Conservation (phyloP, 192 early-diverging fungal genomes). For the Podila horticola region DNA sequence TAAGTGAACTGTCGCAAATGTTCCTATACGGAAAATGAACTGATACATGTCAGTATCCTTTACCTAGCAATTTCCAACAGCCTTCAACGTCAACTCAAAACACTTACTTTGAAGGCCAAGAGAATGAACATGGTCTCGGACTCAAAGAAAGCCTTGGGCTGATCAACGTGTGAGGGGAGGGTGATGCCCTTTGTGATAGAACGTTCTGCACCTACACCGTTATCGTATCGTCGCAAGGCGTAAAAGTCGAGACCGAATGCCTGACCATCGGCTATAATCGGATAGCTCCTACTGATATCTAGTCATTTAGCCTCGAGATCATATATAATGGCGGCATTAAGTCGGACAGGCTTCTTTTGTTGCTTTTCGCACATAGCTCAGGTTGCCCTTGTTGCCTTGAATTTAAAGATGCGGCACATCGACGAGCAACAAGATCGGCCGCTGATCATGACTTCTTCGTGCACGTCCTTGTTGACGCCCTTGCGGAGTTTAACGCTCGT, state of each 20-base stretch:
- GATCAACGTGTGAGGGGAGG: not conserved
- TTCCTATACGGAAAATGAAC: no score
- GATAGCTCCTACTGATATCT: slow-evolving; percentile 11
- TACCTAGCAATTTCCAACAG: no score
- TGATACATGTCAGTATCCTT: no score
- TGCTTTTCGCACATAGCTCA: slow-evolving; percentile 17
- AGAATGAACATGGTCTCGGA: no score
- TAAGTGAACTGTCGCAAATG: no score
- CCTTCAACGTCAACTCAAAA: no score
- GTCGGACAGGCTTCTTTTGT: slow-evolving; percentile 9
- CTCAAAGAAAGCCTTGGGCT: no score
- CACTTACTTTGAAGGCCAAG: no score
- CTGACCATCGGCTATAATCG: slow-evolving; percentile 9
- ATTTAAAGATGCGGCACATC: slow-evolving; percentile 20
- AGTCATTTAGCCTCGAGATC: slow-evolving; percentile 1
- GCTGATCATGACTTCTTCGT: no score
- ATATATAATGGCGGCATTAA: slow-evolving; percentile 15
- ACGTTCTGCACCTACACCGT: slow-evolving; percentile 6
- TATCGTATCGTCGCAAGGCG: slow-evolving; percentile 12
- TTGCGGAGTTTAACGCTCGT: no score
- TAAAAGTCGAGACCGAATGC: slow-evolving; percentile 10
- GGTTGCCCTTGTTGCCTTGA: slow-evolving; percentile 9
- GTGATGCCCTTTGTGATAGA: slow-evolving; percentile 12
- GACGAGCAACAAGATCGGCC: no score
- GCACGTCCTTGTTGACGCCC: no score